phyloP scores from a whole-genome alignment of 768 basidiomycete species.

The Tylopilus felleus region DNA sequence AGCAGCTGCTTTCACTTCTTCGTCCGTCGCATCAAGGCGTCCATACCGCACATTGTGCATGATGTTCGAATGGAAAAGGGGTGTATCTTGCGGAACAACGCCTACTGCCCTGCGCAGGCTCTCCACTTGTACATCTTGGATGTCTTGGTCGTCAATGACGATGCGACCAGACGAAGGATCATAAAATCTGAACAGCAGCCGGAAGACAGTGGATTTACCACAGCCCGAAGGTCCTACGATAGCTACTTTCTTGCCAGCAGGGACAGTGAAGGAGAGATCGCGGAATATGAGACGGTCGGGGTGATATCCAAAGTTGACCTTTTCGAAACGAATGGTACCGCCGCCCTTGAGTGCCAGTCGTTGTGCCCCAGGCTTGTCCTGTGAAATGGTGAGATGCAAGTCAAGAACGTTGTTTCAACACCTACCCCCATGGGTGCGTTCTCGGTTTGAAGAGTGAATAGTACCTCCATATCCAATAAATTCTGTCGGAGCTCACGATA shows the following conservation, averaged over 20 bases:
- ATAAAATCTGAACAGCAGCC: constrained; percentile 93
- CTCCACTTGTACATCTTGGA: constrained; percentile 65
- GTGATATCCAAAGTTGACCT: constrained; percentile 90
- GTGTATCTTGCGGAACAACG: constrained; percentile 97
- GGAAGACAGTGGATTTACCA: constrained; percentile 95
- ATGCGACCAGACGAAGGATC: constrained; percentile 80
- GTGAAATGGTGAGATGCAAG: background rate
- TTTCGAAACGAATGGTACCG: constrained; percentile 89
- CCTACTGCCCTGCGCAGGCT: constrained; percentile 77
- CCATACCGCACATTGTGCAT: constrained; percentile 97
- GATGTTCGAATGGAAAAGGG: constrained; percentile 93
- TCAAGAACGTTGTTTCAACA: background rate
- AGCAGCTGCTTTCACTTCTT: constrained; percentile 83
- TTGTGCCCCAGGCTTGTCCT: constrained; percentile 70
- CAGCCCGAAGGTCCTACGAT: constrained; percentile 97
- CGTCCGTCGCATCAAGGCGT: constrained; percentile 79
- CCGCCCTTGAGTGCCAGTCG: constrained; percentile 74
- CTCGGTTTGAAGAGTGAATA: constrained; percentile 86
- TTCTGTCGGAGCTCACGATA: constrained; percentile 97
- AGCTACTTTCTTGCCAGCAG: constrained; percentile 94
- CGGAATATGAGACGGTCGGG: constrained; percentile 90
- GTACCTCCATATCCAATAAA: constrained; percentile 92
- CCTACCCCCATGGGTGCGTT: constrained; percentile 65
- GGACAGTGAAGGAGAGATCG: constrained; percentile 83
- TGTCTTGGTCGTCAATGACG: constrained; percentile 82